Base-by-base conservation (phyloP, 2,329 filamentous ascomycete species). In the Rosellinia necatrix region DNA sequence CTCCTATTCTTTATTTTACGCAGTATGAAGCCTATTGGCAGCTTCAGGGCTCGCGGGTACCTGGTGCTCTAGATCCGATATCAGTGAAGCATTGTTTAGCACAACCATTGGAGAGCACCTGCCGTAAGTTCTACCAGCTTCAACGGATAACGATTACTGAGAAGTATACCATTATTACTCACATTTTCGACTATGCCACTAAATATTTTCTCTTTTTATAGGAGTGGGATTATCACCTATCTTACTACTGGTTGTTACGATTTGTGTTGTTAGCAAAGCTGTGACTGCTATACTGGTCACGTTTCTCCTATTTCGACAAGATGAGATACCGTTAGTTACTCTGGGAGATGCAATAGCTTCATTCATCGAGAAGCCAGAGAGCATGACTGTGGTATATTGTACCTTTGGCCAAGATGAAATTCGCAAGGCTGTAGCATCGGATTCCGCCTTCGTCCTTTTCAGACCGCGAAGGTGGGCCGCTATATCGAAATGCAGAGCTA, bases 51-150 rank as follows among this genome's bases (percentile, higher is more conserved):
- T 40, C 13, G n/a, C 9, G 4, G 12, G 7, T 32, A 29, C 29
- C 10, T 6, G 22, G 10, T 8, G 47, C 53, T 17, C 32, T 27
- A 12, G 44, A 55, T 4, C 25, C 38, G 13, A 2, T 64, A 12
- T 37, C 24, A 2, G 34, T 64, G 2, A 42, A 42, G 2, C 48
- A 62, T 17, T 64, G 58, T 37, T 46, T 60, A 5, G 58, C 44
- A 19, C 24, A 59, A 19, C 55, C 55, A 27, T 4, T 46, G 2
- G 37, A 52, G 7, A 37, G 24, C 48, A 40, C 46, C 19, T 58
- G 30, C n/a, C 47, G 12, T 22, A 25, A 25, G 32, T 51, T 13
- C 4, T 15, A 22, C 10, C 21, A 7, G n/a, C n/a, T n/a, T n/a
- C n/a, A n/a, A n/a, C n/a, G n/a, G n/a, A n/a, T n/a, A n/a, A n/a